These are phyloP conservation scores for Saccharum officinarum DNA, from an alignment of 176 grass and related monocot genomes.

Conservation along the genomic window DNA sequence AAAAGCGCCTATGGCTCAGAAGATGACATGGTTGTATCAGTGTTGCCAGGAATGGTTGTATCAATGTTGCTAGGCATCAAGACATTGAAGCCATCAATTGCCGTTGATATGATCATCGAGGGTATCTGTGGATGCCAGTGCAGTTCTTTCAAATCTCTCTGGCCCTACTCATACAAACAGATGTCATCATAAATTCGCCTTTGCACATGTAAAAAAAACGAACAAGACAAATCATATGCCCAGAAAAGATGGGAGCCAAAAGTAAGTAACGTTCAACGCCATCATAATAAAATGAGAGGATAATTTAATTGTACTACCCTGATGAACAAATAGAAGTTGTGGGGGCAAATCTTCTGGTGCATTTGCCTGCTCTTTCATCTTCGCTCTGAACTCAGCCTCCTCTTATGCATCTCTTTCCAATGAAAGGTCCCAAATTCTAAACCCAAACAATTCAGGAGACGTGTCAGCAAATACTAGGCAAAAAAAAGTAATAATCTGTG, in stretches of 20 bases:
- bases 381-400: constrained; percentile 84
- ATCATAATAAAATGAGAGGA: not conserved
- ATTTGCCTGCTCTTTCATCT: constrained; percentile 82
- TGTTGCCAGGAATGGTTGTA: constrained; percentile 70
- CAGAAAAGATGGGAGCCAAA: not conserved
- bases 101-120: constrained; percentile 77
- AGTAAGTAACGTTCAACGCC: not conserved
- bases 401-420: constrained; percentile 87
- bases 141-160: constrained; percentile 95
- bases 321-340: constrained; percentile 91
- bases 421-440: constrained; percentile 91
- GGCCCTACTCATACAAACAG: constrained; percentile 57
- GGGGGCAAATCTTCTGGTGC: constrained; percentile 86
- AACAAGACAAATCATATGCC: not conserved
- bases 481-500: not conserved
- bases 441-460: not conserved
- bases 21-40: constrained; percentile 55
- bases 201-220: not conserved
- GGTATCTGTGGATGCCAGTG: constrained; percentile 92
- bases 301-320: constrained; percentile 46
- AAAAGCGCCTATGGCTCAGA: constrained; percentile 25
- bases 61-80: constrained; percentile 89
- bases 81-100: constrained; percentile 75
- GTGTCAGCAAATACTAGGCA: not conserved
- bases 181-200: constrained; percentile 5